These are phyloP conservation scores for Cladosporium colombiae DNA, from an alignment of 2,329 filamentous ascomycete species.

Conservation along the genomic window DNA sequence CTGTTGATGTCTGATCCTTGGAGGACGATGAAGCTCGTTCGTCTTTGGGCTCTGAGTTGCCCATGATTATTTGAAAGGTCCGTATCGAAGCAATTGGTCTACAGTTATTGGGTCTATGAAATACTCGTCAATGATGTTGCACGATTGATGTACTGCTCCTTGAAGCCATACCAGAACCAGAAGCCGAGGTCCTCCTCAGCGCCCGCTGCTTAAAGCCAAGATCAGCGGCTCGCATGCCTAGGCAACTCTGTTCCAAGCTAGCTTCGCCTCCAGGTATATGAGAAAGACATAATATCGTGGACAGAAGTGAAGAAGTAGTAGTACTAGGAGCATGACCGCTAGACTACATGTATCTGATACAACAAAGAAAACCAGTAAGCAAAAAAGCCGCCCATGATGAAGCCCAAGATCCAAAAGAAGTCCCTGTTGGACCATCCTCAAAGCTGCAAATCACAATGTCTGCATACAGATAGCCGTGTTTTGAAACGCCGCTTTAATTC, in stretches of 20 bases:
- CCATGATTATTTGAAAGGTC: background rate
- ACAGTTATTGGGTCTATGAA: no score
- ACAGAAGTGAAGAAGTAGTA: background rate
- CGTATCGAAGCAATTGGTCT: background rate
- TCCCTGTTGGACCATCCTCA: background rate
- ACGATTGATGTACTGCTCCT: background rate
- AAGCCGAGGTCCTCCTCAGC: constrained; percentile 19
- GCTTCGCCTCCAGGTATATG: background rate
- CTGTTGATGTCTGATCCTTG: constrained; percentile 21
- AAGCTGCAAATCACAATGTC: background rate
- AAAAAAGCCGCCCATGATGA: background rate
- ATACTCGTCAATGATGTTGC: no score
- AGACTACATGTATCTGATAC: no score
- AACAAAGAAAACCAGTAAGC: constrained; percentile 10
- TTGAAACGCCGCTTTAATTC: background rate
- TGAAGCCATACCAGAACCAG: background rate
- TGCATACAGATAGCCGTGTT: background rate
- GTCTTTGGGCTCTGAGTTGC: background rate
- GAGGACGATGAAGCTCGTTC: background rate
- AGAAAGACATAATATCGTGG: background rate
- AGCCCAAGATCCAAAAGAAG: background rate
- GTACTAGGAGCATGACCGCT: background rate
- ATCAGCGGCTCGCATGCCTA: background rate
- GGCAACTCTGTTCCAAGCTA: background rate
- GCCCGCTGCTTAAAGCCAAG: background rate